Evolutionary conservation across 306 rosid genomes (phyloP), one percentile per base, ranked within the genome.

Genomic region (Dryas alaskensis): DNA sequence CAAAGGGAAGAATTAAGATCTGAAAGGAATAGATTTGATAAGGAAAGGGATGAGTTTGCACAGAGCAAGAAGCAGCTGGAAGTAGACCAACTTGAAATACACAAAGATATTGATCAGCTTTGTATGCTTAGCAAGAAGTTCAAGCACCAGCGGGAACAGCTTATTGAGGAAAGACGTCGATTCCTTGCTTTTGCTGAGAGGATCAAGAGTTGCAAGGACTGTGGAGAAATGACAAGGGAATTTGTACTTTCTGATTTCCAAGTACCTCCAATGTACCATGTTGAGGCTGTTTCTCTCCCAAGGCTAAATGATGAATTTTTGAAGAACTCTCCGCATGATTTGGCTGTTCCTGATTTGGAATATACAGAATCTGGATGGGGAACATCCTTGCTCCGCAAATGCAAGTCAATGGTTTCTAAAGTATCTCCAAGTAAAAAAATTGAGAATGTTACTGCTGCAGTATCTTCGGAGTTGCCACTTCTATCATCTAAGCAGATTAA

Each of bases 161-260:
- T 94, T 78, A 61, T 90, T 59, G 84, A 81, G 77, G 93, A 94
- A 76, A 87, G 95, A 77, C 70, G 65, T 61, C 70, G 52, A 67
- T 88, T 89, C 75, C 87, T 94, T 67, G 80, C 76, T 67, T 73
- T 88, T 87, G 90, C 88, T 79, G 97, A 94, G 86, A 89, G 86
- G 88, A 73, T 84, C 45, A 90, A 81, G 89, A 81, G 74, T 75
- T 94, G 99, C 80, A 76, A 77, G 73, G 86, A 72, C 61, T 92
- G 97, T 76, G 96, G 79, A 60, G 95, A 90, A 69, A 62, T 80
- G 73, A 83, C 81, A 46, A 70, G 84, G 83, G 93, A 86, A 70
- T 81, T 88, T 61, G 85, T 77, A 42, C 65, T 89, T 45, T 88
- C 91, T 71, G 95, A 86, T 69, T 77, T 89, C 72, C 88, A 84